Percentiles rank a stretch among this genome's conserved stretches.
phyloP scores from a whole-genome alignment of 2,329 filamentous ascomycete genomes.

The Penicillium sp. region DNA sequence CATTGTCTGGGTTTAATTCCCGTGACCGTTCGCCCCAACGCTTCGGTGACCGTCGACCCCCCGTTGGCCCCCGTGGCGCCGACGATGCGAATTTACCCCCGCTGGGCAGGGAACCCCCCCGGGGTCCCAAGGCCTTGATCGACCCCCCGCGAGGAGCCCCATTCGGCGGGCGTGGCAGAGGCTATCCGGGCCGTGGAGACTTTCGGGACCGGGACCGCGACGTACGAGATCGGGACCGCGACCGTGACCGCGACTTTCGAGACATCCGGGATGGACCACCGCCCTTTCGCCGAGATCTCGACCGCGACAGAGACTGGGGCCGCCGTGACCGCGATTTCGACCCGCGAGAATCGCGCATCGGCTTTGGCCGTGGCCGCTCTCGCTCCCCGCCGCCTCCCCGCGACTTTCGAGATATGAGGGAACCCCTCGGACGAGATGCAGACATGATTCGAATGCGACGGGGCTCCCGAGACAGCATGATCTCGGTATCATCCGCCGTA shows the following conservation, averaged over 20 bases:
- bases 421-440: constrained; percentile 29
- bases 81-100: constrained; percentile 53
- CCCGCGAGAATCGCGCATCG: constrained; percentile 35
- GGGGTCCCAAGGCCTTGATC: constrained; percentile 70
- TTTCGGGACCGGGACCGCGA: constrained; percentile 46
- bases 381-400: constrained; percentile 37
- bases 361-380: constrained; percentile 41
- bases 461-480: constrained; percentile 38
- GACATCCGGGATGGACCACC: constrained; percentile 35
- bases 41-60: constrained; percentile 61
- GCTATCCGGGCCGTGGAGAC: constrained; percentile 28
- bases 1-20: constrained; percentile 54
- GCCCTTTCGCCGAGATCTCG: constrained; percentile 36
- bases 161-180: constrained; percentile 40
- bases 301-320: constrained; percentile 40
- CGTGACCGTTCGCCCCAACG: constrained; percentile 63
- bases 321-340: constrained; percentile 43
- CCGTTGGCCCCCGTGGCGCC: constrained; percentile 40
- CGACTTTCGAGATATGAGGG: constrained; percentile 35
- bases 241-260: constrained; percentile 35
- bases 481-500: constrained; percentile 29
- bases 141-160: constrained; percentile 54
- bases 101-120: constrained; percentile 62
- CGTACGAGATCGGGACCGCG: constrained; percentile 45
- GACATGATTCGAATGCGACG: constrained; percentile 36